These are phyloP conservation scores for Lentinula sp. DNA, from an alignment of 768 basidiomycete genomes.

Conservation along the genomic window DNA sequence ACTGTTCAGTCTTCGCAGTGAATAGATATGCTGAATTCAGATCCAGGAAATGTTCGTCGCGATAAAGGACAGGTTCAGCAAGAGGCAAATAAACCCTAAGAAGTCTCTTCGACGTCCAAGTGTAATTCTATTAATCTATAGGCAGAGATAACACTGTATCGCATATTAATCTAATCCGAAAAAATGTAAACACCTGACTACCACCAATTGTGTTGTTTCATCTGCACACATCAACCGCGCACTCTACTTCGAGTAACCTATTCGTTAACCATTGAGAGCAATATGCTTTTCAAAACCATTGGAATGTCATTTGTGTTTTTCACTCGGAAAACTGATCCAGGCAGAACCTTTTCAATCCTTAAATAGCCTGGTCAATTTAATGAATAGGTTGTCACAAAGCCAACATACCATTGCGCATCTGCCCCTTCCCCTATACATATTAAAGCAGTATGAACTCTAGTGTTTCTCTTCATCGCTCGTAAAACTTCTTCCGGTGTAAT, in stretches of 20 bases:
- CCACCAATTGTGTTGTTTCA: no score
- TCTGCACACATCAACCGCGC: no score
- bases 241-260: not conserved
- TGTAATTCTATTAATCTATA: no score
- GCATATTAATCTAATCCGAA: no score
- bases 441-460: slow-evolving; percentile 61
- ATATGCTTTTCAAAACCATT: slow-evolving; percentile 53
- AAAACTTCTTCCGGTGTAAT: slow-evolving; percentile 56
- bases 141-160: no score
- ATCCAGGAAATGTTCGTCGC: slow-evolving; percentile 42
- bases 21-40: no score
- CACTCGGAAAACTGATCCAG: slow-evolving; percentile 55
- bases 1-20: not conserved
- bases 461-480: slow-evolving; percentile 49
- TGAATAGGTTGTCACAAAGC: not conserved
- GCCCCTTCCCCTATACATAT: slow-evolving; percentile 69
- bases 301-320: slow-evolving; percentile 60
- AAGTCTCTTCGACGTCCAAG: not conserved
- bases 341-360: slow-evolving; percentile 60
- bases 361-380: not conserved
- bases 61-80: slow-evolving; percentile 55
- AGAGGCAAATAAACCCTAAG: slow-evolving; percentile 36
- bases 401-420: slow-evolving; percentile 50
- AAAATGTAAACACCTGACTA: no score
- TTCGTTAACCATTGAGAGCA: slow-evolving; percentile 42